Base-by-base conservation (phyloP, 2,329 filamentous ascomycete genomes). In the Colletotrichum theobromicola region DNA sequence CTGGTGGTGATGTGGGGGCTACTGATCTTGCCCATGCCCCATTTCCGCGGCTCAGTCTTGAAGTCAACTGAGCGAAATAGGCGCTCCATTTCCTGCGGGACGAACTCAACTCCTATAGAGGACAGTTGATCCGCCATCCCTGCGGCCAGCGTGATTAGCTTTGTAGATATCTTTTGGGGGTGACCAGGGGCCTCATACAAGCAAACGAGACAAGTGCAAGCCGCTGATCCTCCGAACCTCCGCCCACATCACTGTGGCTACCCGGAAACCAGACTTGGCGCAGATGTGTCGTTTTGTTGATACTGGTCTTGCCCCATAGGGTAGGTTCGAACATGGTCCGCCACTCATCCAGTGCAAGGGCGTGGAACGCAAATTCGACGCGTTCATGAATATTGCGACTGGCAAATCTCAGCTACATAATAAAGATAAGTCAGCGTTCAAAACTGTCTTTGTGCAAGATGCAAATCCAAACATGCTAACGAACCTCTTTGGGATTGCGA, bases 191-290 rank as follows among this genome's bases (percentile, higher is more conserved):
- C n/a, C n/a, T n/a, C n/a, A n/a, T n/a, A 77, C 78, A 79, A 9
- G 78, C 77, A 16, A 79, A 63, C 4, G 78, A 62, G 8, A 79
- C 78, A 6, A 70, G 77, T 60, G 78, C 76, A 15, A 79, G 77
- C 53, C 78, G 77, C 53, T 78, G 75, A 6, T 77, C 75, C 2
- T 75, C 61, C 87, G 89, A 91, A 2, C 90, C 90, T 35, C 90
- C 90, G 6, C 90, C 90, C 62, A 92, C 90, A 74, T 92, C 90
- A 16, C 88, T 89, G 78, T 93, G 91, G 66, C 86, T 87, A 16
- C 90, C 90, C 0, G 90, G 88, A 78, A 93, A 93, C 88, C 88
- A 89, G 21, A 78, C 78, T 42, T 79, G 78, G 12, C 75, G 72
- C 16, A 79, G 78, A 7, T 77, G 65, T 7, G 76, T 77, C 13